Evolutionary conservation across 2,329 filamentous ascomycete species (phyloP), one percentile per base, ranked within the genome.

Genomic region (Penicillium sp.): DNA sequence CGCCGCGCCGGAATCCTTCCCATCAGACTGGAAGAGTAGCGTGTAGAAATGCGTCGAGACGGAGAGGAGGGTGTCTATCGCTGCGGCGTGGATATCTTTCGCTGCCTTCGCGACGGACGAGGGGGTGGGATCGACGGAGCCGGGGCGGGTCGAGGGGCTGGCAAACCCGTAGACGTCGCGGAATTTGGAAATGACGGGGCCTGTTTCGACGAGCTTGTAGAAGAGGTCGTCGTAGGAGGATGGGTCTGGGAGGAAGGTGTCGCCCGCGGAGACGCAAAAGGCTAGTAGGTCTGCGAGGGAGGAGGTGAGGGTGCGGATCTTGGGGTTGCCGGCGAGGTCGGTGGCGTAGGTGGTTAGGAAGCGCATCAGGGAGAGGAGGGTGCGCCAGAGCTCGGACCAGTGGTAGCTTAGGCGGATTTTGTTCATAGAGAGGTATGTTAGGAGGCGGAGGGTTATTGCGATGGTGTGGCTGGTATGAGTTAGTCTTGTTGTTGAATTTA

Each of bases 131-230:
- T 41, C 39, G 1, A 65, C 37, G 57, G 62, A 49, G n/a, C 22
- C 48, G 0, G 48, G 15, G 4, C 34, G 20, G 4, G 58, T 55
- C 54, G 34, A 28, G 63, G 72, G 2, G 22, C n/a, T 43, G 4
- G 52, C 28, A 7, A 83, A 71, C 4, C 80, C 78, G 75, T 95
- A 98, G 10, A 86, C 88, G 63, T 92, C 87, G 42, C 91, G 87
- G 78, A 98, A 96, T 71, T 91, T 92, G 35, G 84, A 80, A 22
- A 98, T 83, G 12, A 91, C 84, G 51, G 96, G 91, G 11, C 93
- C 92, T 1, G 89, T 90, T 76, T 99, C 95, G 28, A 98, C 92
- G 1, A 98, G 85, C 78, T 99, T 99, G 85, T 99, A 99, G 79
- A 99, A 98, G 0, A 99, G 83, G 71, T 99, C 95, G 69, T 99